Evolutionary conservation across 148 eudicot genomes (phyloP), one percentile per base, ranked within the genome.

Genomic region (Fagopyrum tataricum): DNA sequence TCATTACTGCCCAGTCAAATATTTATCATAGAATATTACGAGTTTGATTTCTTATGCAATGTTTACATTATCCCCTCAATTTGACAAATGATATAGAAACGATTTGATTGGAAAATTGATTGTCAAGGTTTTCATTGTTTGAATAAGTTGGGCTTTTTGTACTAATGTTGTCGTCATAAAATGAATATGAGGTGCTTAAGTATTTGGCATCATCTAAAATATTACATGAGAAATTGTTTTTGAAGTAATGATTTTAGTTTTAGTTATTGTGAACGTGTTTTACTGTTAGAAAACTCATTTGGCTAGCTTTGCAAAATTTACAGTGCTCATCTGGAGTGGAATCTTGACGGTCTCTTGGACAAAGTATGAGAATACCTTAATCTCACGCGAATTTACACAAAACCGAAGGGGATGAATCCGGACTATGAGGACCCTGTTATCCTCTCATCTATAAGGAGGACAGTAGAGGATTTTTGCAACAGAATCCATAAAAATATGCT

Each of bases 241-340:
- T 66, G n/a, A 64, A 64, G 15, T 42, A 37, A 14, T 37, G n/a
- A 31, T 31, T 64, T 31, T 37, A 13, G 20, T 5, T 59, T 37
- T 15, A 13, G 49, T 70, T 8, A 41, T 41, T 68, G 23, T 41
- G 5, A 42, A 42, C 17, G 14, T 14, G 40, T 68, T 42, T 31
- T 31, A 18, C 42, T 12, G 21, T 9, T 68, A n/a, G 37, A 7
- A 14, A 64, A 12, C 69, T 64, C 69, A 64, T 31, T 1, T 59
- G 6, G 13, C 66, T 59, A 59, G 24, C 24, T 24, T 59, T 64
- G 43, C 43, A 40, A 10, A 21, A 1, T 72, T 67, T 82, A 80
- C 89, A 95, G 99, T 87, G 99, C 99, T 71, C 99, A 95, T 74
- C 75, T 95, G 81, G 99, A 95, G 79, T 91, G 99, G 99, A 95